Percentiles rank a stretch among this genome's conserved stretches.
Evolutionary conservation across 192 early-diverging fungal species (phyloP).

Genomic region (Backusella westeae): DNA sequence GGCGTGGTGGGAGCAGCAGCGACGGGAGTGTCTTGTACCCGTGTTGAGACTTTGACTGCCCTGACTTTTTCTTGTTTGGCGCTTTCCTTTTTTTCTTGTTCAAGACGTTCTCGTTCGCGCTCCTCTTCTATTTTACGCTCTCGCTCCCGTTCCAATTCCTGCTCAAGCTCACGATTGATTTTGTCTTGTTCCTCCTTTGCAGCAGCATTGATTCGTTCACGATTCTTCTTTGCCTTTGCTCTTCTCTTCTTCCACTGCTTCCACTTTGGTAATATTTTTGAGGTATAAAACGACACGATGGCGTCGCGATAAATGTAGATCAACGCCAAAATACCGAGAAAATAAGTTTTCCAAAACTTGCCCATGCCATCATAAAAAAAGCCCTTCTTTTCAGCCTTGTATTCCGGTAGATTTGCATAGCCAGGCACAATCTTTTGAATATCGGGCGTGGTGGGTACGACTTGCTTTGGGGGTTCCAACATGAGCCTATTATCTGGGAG

Average conservation of each 20-base stretch:
- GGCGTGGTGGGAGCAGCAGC: neutral
- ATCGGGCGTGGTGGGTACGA: neutral
- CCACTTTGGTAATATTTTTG: slow-evolving; percentile 8
- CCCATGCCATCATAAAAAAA: slow-evolving; percentile 27
- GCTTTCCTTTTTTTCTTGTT: neutral
- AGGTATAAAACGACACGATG: neutral
- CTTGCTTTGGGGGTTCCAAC: neutral
- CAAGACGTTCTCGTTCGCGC: neutral
- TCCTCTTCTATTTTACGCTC: neutral
- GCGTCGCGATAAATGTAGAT: slow-evolving; percentile 18
- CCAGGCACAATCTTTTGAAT: neutral
- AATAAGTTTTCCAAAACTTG: slow-evolving; percentile 29
- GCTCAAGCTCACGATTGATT: neutral
- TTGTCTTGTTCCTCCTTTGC: slow-evolving; percentile 2
- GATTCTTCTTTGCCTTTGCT: slow-evolving; percentile 8
- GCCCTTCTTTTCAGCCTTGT: slow-evolving; percentile 1
- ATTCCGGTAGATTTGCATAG: neutral
- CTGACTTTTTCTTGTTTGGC: neutral
- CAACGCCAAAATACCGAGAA: slow-evolving; percentile 6
- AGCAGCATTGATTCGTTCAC: neutral
- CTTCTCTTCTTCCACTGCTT: slow-evolving; percentile 3
- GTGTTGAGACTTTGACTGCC: neutral
- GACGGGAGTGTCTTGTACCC: neutral
- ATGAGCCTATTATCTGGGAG: neutral
- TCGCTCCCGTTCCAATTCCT: neutral